These are phyloP conservation scores for Neonectria sp. DNA, from an alignment of 2,329 filamentous ascomycete genomes.

Conservation along the genomic window DNA sequence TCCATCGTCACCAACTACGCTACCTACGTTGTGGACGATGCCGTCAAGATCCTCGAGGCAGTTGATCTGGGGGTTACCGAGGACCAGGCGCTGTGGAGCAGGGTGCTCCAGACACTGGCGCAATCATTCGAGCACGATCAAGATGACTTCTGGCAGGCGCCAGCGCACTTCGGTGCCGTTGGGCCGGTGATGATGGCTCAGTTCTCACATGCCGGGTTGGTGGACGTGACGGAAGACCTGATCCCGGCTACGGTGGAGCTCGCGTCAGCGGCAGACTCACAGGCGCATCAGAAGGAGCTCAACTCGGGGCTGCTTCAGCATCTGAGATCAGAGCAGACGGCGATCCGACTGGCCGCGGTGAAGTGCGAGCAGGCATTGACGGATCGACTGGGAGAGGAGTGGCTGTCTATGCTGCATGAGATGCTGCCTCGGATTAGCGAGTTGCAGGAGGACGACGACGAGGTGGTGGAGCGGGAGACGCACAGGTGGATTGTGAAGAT, in stretches of 20 bases:
- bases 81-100: constrained; percentile 75
- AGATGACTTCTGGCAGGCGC: constrained; percentile 96
- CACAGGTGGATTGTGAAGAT: constrained; percentile 92
- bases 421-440: constrained; percentile 98
- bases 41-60: constrained; percentile 73
- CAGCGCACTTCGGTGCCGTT: constrained; percentile 85
- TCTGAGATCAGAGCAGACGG: constrained; percentile 79
- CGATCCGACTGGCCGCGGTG: constrained; percentile 85
- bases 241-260: constrained; percentile 86
- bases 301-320: constrained; percentile 84
- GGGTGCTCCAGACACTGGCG: constrained; percentile 79
- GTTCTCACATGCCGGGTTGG: constrained; percentile 64
- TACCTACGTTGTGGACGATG: constrained; percentile 85
- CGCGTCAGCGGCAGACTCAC: constrained; percentile 84
- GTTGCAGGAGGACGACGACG: constrained; percentile 95
- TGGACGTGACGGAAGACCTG: constrained; percentile 66
- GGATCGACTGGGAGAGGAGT: constrained; percentile 89
- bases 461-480: constrained; percentile 91
- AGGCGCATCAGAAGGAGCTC: constrained; percentile 91
- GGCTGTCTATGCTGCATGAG: constrained; percentile 91
- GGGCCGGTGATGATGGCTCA: constrained; percentile 79
- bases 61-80: constrained; percentile 64
- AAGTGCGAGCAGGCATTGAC: constrained; percentile 86
- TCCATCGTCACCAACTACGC: constrained; percentile 96
- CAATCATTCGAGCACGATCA: constrained; percentile 90